Evolutionary conservation across 2,329 filamentous ascomycete species (phyloP), one percentile per base, ranked within the genome.

Genomic region (Didymella arachidicola): DNA sequence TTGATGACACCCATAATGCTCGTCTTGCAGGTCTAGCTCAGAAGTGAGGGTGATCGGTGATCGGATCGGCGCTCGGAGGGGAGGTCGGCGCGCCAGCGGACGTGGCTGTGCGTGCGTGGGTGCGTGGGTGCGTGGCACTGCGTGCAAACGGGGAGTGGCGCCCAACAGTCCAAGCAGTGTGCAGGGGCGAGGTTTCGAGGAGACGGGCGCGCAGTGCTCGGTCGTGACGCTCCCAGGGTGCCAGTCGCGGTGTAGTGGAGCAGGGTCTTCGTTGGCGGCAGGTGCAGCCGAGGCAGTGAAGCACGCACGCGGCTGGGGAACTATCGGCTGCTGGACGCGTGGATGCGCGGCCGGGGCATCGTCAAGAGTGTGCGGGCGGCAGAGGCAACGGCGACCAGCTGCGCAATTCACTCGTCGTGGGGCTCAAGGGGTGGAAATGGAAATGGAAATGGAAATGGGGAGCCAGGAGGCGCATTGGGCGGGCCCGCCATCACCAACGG

Each of bases 1-100:
- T 93, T 90, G 77, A 97, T 97, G 72, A 97, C 90, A 69, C 93
- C 93, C 94, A 97, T 97, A 67, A 67, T 73, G 66, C 48, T 48
- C 54, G 59, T 55, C 66, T 66, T 66, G 22, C 22, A 22, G 22
- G 22, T 22, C 22, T 22, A 22, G 22, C 3, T 22, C 53, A 54
- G 53, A 50, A 39, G 60, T 60, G 51, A 57, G 53, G 48, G 63
- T 34, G 38, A 54, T 54, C 49, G 48, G 62, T 34, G 38, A 54
- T 56, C 36, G 42, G 38, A 54, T 56, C 36, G 42, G 43, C 16
- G 38, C 19, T 41, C 38, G 38, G 38, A 25, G 38, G 38, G 25
- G 19, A 25, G 19, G 38, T 41, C 38, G 38, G 38, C 38, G 38
- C 38, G 14, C 6, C 38, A 22, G 38, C 38, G 7, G 45, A 36